Evolutionary conservation across 805 yeast species (phyloP), one percentile per base, ranked within the genome.

Genomic region (Monosporozyma yasuniensis): DNA sequence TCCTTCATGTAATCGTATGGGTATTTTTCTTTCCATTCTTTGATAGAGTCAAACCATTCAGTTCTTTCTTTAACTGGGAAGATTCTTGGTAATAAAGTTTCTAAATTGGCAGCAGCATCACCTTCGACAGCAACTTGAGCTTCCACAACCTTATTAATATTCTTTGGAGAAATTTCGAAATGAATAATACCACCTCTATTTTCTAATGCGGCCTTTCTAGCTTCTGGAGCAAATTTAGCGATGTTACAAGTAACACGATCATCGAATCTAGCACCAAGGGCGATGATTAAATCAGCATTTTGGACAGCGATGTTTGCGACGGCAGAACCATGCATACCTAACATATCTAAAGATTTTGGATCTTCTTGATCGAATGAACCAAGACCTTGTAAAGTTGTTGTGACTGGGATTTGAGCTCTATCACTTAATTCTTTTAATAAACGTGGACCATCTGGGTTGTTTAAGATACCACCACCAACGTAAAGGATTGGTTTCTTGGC

Each of bases 241-340:
- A 93, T 75, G 62, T 79, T 79, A 63, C 93, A 84, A 44, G 99
- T 93, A 61, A 93, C 99, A 76, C 99, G 90, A 73, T 93, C 99
- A 71, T 93, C 99, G 63, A 93, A 93, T 68, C 99, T 81, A 37
- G 98, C 96, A 67, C 99, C 99, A 42, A 93, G 75, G n/a, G 98
- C 98, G 55, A 93, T 72, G 64, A 93, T 87, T 61, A 90, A 73
- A 70, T 93, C 99, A 41, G 98, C 96, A 52, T 81, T 76, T 74
- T 93, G 99, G 59, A 93, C 84, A 48, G 98, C 95, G 62, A 85
- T 67, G 76, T 93, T 93, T 58, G 99, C 99, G 60, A 88, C 88
- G 47, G 89, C 96, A 53, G 83, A 78, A 56, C 99, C 99, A 71
- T 93, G 99, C 99, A 93, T 93, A 61, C 99, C 99, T 58, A 93